Percentiles rank a stretch among this genome's conserved stretches.
These are phyloP conservation scores for Amanita fuliginea DNA, from an alignment of 768 basidiomycete genomes.

Conservation along the genomic window DNA sequence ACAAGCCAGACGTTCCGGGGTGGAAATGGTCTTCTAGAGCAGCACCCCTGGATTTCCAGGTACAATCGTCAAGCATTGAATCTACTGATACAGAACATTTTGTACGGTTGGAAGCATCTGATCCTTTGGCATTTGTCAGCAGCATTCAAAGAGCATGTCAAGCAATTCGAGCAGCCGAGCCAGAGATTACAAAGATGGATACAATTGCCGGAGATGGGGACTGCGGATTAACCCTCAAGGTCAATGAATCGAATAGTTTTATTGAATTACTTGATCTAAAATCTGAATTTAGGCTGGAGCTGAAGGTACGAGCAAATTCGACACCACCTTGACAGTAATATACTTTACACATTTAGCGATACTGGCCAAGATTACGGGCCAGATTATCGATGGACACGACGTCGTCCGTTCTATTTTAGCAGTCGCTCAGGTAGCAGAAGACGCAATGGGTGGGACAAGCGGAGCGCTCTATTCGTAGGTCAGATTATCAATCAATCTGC, in stretches of 20 bases:
- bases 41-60: conserved; percentile 19
- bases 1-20: conserved; percentile 57
- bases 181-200: conserved; percentile 88
- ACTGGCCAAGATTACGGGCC: conserved; percentile 42
- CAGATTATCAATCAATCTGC: not conserved
- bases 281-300: conserved; percentile 45
- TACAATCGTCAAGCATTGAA: conserved; percentile 7
- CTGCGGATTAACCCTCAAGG: conserved; percentile 43
- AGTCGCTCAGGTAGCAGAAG: conserved; percentile 68
- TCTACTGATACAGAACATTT: not conserved
- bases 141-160: conserved; percentile 50
- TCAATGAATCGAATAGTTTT: conserved; percentile 7
- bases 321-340: not conserved
- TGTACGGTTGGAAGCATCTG: conserved; percentile 17
- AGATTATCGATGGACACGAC: conserved; percentile 49
- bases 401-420: conserved; percentile 53
- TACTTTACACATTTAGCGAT: conserved; percentile 31
- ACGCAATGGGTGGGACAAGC: conserved; percentile 85
- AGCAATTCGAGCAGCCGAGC: conserved; percentile 66
- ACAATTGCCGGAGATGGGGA: conserved; percentile 86
- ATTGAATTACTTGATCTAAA: not conserved
- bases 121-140: conserved; percentile 39
- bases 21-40: conserved; percentile 70
- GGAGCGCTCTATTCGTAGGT: conserved; percentile 86
- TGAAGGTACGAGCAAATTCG: conserved; percentile 30